Evolutionary conservation across 192 early-diverging fungal genomes (phyloP), one percentile per base, ranked within the genome.

Genomic region (Coemansia sp.): DNA sequence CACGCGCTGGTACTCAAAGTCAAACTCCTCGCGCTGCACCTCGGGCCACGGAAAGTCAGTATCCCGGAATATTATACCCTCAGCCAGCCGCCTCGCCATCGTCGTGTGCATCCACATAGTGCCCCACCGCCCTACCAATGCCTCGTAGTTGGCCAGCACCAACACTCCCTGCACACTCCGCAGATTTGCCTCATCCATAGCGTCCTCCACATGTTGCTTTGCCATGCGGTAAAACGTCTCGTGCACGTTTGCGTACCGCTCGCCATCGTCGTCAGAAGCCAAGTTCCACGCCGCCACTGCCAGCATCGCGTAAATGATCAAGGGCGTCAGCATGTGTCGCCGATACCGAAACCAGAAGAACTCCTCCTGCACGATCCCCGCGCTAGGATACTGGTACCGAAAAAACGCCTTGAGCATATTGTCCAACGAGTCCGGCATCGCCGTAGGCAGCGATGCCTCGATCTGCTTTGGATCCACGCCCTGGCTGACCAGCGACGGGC

Each of bases 101-200:
- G 80, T 83, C 66, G 80, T 83, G 70, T 83, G 80, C 76, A 78
- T 83, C 80, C 80, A 83, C 80, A 83, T 78, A 10, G 72, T 83
- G 72, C 76, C 76, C 80, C 80, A 83, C 66, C 80, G 65, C 15
- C 80, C 80, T n/a, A 83, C 80, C 64, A 83, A 50, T 34, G 76
- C 72, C 76, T 83, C 80, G 49, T 83, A 83, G 75, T 83, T 83
- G 20, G 80, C 72, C 72, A 83, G 70, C 27, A 83, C 80, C 55
- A 83, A 60, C 24, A 83, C 62, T 6, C 80, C 80, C 69, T 83
- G 80, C 63, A 83, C 76, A 58, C 80, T 83, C 49, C 76, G 75
- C 76, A 83, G 38, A 33, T 83, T 69, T 16, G 80, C 80, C 47
- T 83, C 80, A 47, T 83, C 80, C 80, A 83, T 83, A 7, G 80